Base-by-base conservation (phyloP, 2,329 filamentous ascomycete species). In the Ophiostoma himal-ulmi region DNA sequence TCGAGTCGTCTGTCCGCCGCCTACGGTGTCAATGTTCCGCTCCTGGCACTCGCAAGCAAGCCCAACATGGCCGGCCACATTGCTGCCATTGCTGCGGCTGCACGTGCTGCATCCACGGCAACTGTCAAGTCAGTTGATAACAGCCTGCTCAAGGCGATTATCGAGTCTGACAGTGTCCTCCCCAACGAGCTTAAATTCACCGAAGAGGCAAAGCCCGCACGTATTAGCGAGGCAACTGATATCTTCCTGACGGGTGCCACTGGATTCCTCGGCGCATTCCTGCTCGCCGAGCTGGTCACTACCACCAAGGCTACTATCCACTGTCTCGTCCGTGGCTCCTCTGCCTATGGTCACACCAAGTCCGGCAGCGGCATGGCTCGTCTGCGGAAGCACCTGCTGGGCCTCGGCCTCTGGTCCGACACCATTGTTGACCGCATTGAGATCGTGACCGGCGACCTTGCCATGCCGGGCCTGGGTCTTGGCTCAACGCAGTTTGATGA, bases 351-450 rank as follows among this genome's bases (percentile, higher is more conserved):
- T n/a, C 22, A 30, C n/a, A 22, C 36, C 8, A 65, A 39, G 20
- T 36, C 81, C 85, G 17, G 85, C 90, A 3, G 86, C 86, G 90
- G 89, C 74, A 88, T 93, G 76, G 89, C 91, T 3, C 85, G 91
- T 72, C 84, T 94, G 71, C 88, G 91, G 44, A 87, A 88, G 76
- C 93, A 94, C 75, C 80, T 94, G 26, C 85, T 94, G n/a, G 91
- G 93, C 74, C 81, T 93, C 22, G 91, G 91, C 1, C 81, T 94
- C 1, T 94, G 91, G 91, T 84, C 87, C 69, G 91, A 94, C 76
- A 86, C 86, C 0, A 89, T 94, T 75, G 88, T 93, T 77, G 91
- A 94, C 76, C 89, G 91, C 10, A 88, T 94, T 68, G 89, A 93
- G 75, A 87, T 94, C 44, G 79, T 94, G 10, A 88, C 90, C 0